phyloP scores from a whole-genome alignment of 257 asterid genomes.

The Przewalskia tangutica region DNA sequence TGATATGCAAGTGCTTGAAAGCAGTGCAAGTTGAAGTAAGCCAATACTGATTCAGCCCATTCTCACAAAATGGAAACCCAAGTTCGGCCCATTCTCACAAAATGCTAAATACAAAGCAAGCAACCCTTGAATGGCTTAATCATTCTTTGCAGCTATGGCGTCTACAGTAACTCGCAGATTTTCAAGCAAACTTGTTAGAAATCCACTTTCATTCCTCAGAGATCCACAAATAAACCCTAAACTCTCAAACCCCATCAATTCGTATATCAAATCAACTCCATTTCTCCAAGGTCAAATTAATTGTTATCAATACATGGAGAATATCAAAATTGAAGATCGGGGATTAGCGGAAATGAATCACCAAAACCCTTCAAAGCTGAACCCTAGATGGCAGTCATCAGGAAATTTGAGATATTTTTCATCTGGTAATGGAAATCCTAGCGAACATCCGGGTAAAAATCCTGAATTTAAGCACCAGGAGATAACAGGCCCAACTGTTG shows the following conservation, averaged over 20 bases:
- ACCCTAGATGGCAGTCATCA: conserved; percentile 10
- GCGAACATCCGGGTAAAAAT: conserved; percentile 29
- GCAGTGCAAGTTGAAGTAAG: too few relatives aligned
- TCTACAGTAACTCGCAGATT: background rate
- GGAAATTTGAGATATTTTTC: conserved; percentile 21
- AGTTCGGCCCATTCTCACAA: background rate
- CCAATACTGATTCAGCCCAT: background rate
- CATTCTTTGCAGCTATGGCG: background rate
- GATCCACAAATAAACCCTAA: background rate
- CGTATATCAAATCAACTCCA: background rate
- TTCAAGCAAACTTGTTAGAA: background rate
- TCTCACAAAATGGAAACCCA: background rate
- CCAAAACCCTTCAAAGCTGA: background rate
- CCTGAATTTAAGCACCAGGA: conserved; percentile 83
- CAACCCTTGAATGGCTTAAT: too few relatives aligned
- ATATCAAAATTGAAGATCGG: background rate
- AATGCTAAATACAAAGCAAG: background rate
- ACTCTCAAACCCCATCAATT: background rate
- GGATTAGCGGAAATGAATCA: background rate
- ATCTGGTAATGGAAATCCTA: conserved; percentile 22
- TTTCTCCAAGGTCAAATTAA: background rate
- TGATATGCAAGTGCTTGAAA: background rate
- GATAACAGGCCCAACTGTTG: conserved; percentile 94
- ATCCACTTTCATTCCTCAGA: background rate
- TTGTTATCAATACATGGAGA: too few relatives aligned